Evolutionary conservation across 2,329 filamentous ascomycete species (phyloP), one percentile per base, ranked within the genome.

Genomic region (Cladophialophora carrionii): DNA sequence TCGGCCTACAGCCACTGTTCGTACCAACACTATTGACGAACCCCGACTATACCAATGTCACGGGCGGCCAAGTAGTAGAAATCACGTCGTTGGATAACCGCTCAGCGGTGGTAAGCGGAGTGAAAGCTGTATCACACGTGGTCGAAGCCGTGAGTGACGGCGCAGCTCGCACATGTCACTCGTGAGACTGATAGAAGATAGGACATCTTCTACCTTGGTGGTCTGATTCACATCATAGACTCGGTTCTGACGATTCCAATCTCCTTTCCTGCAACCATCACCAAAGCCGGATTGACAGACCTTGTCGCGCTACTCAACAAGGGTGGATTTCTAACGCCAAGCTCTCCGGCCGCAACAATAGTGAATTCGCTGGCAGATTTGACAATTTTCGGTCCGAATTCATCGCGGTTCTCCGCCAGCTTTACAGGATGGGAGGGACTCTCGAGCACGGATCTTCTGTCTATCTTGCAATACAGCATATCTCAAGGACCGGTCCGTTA

Each of bases 381-480:
- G 80, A 86, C 72, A 68, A 89, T 53, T 24, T 90, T 90, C 68
- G 86, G 84, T 0, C 88, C 88, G 1, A 81, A 78, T 72, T 87
- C 89, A 73, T 77, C 77, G 1, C 87, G 87, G 12, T 87, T 90
- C 77, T 78, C 82, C 37, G 75, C 78, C 29, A 84, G 89, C 51
- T 85, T 83, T 62, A 84, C 80, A 57, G 77, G 82, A 29, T 72
- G 86, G 10, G 73, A 75, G 31, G 80, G 80, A 63, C 74, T 88
- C 32, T 79, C 79, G 26, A 73, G 75, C 0, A 74, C 80, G 4
- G 74, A 85, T 14, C 78, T 89, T 1, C 74, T 79, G 1, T 74
- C 74, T 31, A 81, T 90, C 57, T 79, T 90, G 37, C 76, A 80
- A 29, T 91, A 91, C 76, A 88, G 91, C 73, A 81, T 90, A 58